These are phyloP conservation scores for Aspergillus alliaceus DNA, from an alignment of 2,329 filamentous ascomycete species.

Conservation along the genomic window DNA sequence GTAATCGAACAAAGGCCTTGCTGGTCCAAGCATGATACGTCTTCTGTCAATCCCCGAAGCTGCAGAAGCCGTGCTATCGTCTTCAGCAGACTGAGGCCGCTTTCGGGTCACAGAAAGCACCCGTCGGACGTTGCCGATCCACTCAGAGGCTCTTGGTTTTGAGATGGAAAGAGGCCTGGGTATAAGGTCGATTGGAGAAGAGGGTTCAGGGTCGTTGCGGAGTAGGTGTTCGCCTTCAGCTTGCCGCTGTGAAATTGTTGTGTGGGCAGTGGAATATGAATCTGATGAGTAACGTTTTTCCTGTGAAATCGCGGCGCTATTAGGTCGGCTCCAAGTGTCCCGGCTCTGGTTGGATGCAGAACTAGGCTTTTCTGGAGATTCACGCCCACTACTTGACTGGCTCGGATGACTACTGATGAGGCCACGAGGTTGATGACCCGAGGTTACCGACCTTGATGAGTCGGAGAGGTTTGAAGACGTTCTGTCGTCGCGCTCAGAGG, in stretches of 20 bases:
- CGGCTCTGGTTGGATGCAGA: constrained; percentile 20
- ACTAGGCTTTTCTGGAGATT: constrained; percentile 26
- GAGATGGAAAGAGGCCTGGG: constrained; percentile 24
- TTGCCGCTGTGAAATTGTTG: constrained; percentile 51
- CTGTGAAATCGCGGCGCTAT: constrained; percentile 25
- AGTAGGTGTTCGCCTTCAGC: constrained; percentile 55
- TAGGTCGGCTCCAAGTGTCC: constrained; percentile 24
- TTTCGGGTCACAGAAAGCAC: constrained; percentile 54
- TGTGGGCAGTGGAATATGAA: constrained; percentile 52
- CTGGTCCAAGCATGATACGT: constrained; percentile 21
- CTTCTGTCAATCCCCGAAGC: constrained; percentile 32
- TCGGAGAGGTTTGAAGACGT: constrained; percentile 59
- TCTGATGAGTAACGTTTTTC: constrained; percentile 47
- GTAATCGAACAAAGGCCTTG: not conserved
- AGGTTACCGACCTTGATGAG: constrained; percentile 38
- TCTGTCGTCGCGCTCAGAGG: constrained; percentile 54
- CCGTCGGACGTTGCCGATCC: constrained; percentile 68
- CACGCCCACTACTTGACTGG: constrained; percentile 23
- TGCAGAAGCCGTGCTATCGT: constrained; percentile 16
- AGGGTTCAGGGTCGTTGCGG: constrained; percentile 38
- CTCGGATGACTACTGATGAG: constrained; percentile 23
- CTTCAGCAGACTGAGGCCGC: constrained; percentile 20
- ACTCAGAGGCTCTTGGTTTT: constrained; percentile 58
- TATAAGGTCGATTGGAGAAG: constrained; percentile 27
- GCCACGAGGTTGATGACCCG: constrained; percentile 18